Base-by-base conservation (phyloP, 2,329 filamentous ascomycete genomes). In the Metarhizium sp. region DNA sequence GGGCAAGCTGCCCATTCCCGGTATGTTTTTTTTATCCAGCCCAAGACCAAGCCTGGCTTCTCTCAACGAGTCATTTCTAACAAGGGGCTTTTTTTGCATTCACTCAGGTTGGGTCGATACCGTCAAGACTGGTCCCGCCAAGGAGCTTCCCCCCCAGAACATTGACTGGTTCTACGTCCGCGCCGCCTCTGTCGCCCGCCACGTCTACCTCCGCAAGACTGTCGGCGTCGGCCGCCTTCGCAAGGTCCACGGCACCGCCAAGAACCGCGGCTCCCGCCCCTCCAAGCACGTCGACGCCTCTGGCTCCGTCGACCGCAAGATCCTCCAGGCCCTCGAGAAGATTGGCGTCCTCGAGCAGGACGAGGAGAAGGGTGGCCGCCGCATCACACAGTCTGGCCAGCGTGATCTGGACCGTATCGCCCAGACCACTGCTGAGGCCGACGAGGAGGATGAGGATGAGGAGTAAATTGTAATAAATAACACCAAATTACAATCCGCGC, bases 121-220 rank as follows among this genome's bases (percentile, higher is more conserved):
- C 72, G 94, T 97, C 81, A 99, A 99, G 88, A 96, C 92, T 68
- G 92, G 90, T 71, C 84, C 87, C 74, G 88, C 88, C 75, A 96
- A 96, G 80, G 94, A 99, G 83, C 88, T 99, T 68, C 92, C 92
- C 71, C 94, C 92, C 71, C 92, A 97, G 85, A 88, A 92, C 77
- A 90, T 92, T 74, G 94, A 99, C 85, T 99, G 94, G 94, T 95
- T 85, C 82, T 89, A 86, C 78, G 76, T 85, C 74, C 92, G 94
- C 73, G 92, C 92, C 70, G 94, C 94, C 69, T 86, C 92, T 65
- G 87, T 99, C 73, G 94, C 94, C 71, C 91, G 92, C 73, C 92
- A 97, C 84, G 87, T 99, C 82, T 99, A 99, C 85, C 84, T 99
- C 76, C 89, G 94, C 81, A 99, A 99, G 85, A 96, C 92, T 62